These are phyloP conservation scores for Neonectria magnoliae DNA, from an alignment of 2,329 filamentous ascomycete genomes.

Conservation along the genomic window DNA sequence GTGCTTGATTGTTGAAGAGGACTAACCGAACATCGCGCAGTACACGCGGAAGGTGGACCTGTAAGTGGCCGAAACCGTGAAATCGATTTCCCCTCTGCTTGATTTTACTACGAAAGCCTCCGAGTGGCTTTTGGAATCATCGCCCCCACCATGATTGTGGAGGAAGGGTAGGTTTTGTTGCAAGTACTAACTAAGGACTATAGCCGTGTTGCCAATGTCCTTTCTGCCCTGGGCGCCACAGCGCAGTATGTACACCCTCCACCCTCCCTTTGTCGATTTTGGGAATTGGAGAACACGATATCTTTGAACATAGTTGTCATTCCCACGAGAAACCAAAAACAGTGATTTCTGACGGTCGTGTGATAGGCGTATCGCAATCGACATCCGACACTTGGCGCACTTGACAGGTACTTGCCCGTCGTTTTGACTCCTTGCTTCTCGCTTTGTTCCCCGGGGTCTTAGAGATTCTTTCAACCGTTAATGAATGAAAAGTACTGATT, in stretches of 20 bases:
- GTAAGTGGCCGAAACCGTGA: conserved; percentile 44
- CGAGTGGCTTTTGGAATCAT: too few species aligned
- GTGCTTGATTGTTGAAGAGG: background rate
- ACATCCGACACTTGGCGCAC: conserved; percentile 78
- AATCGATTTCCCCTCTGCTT: background rate
- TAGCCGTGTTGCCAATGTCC: conserved; percentile 71
- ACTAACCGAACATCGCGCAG: background rate
- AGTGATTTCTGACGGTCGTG: too few species aligned
- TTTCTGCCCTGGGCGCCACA: conserved; percentile 82
- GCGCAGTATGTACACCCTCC: conserved; percentile 57
- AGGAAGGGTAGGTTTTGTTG: background rate
- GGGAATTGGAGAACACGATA: too few species aligned
- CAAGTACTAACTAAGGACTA: background rate
- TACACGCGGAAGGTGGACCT: conserved; percentile 82
- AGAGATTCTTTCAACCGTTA: too few species aligned
- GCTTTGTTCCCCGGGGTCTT: background rate
- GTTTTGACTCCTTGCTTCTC: background rate
- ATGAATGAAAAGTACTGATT: background rate
- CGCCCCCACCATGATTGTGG: background rate
- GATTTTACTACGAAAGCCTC: background rate
- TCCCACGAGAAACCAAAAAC: background rate
- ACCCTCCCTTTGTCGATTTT: background rate
- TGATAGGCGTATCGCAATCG: conserved; percentile 65
- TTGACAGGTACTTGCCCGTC: conserved; percentile 65
- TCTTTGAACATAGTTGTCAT: background rate